These are phyloP conservation scores for Coprinopsis sp. DNA, from an alignment of 768 basidiomycete species.

Conservation along the genomic window DNA sequence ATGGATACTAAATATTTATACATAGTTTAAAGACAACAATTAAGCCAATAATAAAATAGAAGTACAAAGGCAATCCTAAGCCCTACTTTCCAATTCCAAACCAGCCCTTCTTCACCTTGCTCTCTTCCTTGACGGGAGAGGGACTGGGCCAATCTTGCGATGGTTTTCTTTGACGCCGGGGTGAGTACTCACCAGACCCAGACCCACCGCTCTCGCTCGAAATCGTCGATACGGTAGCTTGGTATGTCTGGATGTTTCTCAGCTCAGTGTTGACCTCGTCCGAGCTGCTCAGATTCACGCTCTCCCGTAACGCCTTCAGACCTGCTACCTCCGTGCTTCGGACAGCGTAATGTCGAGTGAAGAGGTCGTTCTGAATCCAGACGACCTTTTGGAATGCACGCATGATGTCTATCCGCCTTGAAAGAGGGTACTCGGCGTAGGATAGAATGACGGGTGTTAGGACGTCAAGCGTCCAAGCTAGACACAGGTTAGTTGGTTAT, in stretches of 20 bases:
- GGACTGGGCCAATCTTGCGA: too few species aligned
- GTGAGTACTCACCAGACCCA: too few species aligned
- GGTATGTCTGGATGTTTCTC: background rate
- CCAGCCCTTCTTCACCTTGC: slow-evolving; percentile 3
- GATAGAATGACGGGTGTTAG: slow-evolving; percentile 7
- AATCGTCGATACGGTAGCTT: too few species aligned
- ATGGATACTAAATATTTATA: too few species aligned
- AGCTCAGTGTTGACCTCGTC: slow-evolving; percentile 1
- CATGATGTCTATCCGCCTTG: slow-evolving; percentile 7
- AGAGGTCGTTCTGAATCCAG: slow-evolving; percentile 12
- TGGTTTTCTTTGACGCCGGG: too few species aligned
- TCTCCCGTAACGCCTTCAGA: background rate
- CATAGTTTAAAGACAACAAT: too few species aligned
- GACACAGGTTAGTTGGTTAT: background rate
- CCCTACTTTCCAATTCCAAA: slow-evolving; percentile 3
- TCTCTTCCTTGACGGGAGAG: background rate
- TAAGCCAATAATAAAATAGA: too few species aligned
- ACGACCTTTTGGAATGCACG: slow-evolving; percentile 10
- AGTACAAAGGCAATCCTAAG: too few species aligned
- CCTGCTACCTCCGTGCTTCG: slow-evolving; percentile 9
- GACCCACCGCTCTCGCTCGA: background rate
- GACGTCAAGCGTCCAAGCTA: slow-evolving; percentile 8
- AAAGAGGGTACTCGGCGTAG: slow-evolving; percentile 6
- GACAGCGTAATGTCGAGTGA: slow-evolving; percentile 10
- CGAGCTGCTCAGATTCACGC: slow-evolving; percentile 2